Evolutionary conservation across 2,329 filamentous ascomycete species (phyloP), one percentile per base, ranked within the genome.

Genomic region (Ustulina deusta): DNA sequence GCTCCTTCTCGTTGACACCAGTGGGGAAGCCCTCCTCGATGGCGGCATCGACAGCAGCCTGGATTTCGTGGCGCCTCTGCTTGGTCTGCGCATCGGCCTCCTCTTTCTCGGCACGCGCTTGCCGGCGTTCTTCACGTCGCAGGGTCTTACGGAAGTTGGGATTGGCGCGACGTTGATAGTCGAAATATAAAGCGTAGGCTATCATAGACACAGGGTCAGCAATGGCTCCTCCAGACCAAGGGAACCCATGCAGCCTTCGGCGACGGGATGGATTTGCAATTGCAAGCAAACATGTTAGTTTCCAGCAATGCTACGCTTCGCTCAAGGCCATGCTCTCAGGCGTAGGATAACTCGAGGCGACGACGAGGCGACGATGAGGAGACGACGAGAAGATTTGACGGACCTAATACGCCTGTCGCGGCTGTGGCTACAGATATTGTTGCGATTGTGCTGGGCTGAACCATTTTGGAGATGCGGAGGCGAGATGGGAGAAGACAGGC

Each of bases 1-100:
- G 88, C 85, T 99, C 96, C 80, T 93, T 94, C 84, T 97, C 94
- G 80, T 98, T 95, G 40, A 95, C 89, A 76, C 94, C 93, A 49
- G 87, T 86, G 56, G 96, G 96, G 87, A 97, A 97, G 65, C 95
- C 96, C 81, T 97, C 94, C 66, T 92, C 91, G 83, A 94, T 93
- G 74, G 94, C 93, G 75, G 91, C 87, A 75, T 93, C 89, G 56
- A 98, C 91, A 60, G 88, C 89, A 65, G 82, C 81, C 81, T 91
- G 91, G 83, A 99, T 92, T 75, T 86, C 84, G 80, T 92, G 87
- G 78, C 90, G 89, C 83, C 93, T 91, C 79, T 86, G 85, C 74
- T 87, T 85, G 70, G 86, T 86, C 72, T 88, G 86, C 67, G 87
- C 86, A 77, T 91, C 88, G 69, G 89, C 90, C 78, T 90, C 86